A percentile compares a stretch with the other conserved stretches of the same genome.
Conservation (phyloP, 371 early-diverging fungal species). For the Scutellospora calospora region DNA sequence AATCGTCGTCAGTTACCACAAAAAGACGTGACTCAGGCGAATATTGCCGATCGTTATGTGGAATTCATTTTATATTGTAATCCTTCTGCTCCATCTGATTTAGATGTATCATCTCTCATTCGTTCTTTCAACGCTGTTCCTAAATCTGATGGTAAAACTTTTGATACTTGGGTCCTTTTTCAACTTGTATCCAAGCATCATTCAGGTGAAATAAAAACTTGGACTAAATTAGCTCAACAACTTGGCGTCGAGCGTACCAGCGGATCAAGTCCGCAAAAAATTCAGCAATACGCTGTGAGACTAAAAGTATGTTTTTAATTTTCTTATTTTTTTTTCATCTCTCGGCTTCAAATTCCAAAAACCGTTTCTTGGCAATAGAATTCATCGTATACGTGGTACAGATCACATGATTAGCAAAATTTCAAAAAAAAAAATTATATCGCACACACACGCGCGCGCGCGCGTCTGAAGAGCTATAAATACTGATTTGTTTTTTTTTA, state of each 20-base stretch:
- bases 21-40: conserved; percentile 18
- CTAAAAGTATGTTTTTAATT: conserved; percentile 13
- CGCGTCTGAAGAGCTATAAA: too few species aligned
- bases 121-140: conserved; percentile 35
- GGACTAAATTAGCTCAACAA: conserved; percentile 43
- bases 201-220: conserved; percentile 41
- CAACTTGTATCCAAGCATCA: conserved; percentile 40
- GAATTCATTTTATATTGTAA: conserved; percentile 42
- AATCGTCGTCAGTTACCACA: background rate
- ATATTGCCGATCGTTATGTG: conserved; percentile 36
- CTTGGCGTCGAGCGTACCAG: conserved; percentile 36
- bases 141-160: conserved; percentile 41
- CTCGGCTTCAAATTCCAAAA: too few species aligned
- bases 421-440: too few species aligned
- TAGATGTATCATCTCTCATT: background rate
- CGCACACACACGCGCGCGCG: too few species aligned
- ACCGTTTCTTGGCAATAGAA: too few species aligned
- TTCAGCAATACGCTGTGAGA: conserved; percentile 43
- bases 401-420: too few species aligned
- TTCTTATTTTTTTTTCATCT: background rate
- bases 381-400: too few species aligned
- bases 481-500: too few species aligned
- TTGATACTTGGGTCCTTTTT: conserved; percentile 33
- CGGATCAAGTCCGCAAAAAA: conserved; percentile 42
- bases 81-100: conserved; percentile 21